Evolutionary conservation across 2,329 filamentous ascomycete genomes (phyloP).

Genomic region (Aspergillus fumigatiaffinis): DNA sequence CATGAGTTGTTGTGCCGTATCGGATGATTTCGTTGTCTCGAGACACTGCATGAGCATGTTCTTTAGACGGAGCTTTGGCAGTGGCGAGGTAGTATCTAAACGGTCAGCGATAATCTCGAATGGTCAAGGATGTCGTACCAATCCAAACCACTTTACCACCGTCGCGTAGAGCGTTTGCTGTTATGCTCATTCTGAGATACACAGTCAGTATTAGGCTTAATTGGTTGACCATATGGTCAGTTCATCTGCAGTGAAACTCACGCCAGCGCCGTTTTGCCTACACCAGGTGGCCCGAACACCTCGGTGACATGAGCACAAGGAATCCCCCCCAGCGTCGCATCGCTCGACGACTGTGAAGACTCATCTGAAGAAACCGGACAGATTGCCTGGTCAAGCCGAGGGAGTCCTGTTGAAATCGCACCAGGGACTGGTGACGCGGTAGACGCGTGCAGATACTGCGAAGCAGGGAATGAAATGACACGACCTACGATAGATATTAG

Average conservation of each 20-base stretch:
- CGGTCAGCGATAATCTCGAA: constrained; percentile 5
- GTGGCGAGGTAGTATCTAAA: constrained; percentile 47
- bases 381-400: constrained; percentile 43
- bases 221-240: neutral
- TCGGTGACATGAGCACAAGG: constrained; percentile 76
- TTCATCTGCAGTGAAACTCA: constrained; percentile 42
- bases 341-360: constrained; percentile 3
- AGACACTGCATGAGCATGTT: constrained; percentile 38
- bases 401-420: constrained; percentile 43
- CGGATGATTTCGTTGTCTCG: constrained; percentile 6
- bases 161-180: constrained; percentile 58
- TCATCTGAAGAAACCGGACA: constrained; percentile 12
- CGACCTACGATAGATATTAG: constrained; percentile 21
- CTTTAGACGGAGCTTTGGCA: constrained; percentile 47
- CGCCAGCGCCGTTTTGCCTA: constrained; percentile 81
- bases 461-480: constrained; percentile 33
- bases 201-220: constrained; percentile 11
- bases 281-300: constrained; percentile 80
- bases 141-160: constrained; percentile 73
- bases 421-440: constrained; percentile 12
- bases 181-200: constrained; percentile 61
- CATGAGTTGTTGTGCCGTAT: constrained; percentile 25
- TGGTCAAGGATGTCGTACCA: constrained; percentile 52
- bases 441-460: constrained; percentile 33
- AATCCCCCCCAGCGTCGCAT: constrained; percentile 52